Evolutionary conservation across 805 yeast species (phyloP).

Genomic region (Barnettozyma californica): DNA sequence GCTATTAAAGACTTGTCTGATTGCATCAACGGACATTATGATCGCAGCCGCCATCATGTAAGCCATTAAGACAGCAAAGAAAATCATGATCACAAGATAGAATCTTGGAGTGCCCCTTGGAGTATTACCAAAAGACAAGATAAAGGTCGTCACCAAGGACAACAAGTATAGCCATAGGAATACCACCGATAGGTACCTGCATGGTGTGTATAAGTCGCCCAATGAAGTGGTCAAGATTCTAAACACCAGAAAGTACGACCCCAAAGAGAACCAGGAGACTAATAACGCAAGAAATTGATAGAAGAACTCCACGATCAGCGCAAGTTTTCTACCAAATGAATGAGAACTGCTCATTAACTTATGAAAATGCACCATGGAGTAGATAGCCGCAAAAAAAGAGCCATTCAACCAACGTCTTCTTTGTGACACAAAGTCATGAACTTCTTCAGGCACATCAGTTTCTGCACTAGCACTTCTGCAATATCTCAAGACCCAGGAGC

Average conservation of each 20-base stretch:
- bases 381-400: conserved; percentile 90
- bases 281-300: conserved; percentile 71
- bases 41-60: conserved; percentile 87
- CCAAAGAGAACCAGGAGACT: conserved; percentile 90
- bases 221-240: conserved; percentile 78
- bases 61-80: conserved; percentile 85
- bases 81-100: conserved; percentile 65
- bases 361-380: conserved; percentile 73
- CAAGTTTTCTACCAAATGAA: conserved; percentile 56
- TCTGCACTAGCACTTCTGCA: conserved; percentile 87
- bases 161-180: conserved; percentile 83
- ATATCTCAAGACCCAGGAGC: conserved; percentile 75
- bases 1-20: conserved; percentile 39
- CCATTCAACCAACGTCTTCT: conserved; percentile 97
- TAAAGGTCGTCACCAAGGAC: conserved; percentile 78
- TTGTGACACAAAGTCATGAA: conserved; percentile 84
- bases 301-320: conserved; percentile 70
- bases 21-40: conserved; percentile 69
- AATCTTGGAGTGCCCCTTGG: conserved; percentile 85
- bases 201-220: conserved; percentile 66
- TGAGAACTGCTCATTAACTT: conserved; percentile 74
- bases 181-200: conserved; percentile 69
- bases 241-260: conserved; percentile 86
- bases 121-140: conserved; percentile 87
- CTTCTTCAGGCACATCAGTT: conserved; percentile 89